Conservation (phyloP, 441 rosid species). For the Eutrema salsugineum region DNA sequence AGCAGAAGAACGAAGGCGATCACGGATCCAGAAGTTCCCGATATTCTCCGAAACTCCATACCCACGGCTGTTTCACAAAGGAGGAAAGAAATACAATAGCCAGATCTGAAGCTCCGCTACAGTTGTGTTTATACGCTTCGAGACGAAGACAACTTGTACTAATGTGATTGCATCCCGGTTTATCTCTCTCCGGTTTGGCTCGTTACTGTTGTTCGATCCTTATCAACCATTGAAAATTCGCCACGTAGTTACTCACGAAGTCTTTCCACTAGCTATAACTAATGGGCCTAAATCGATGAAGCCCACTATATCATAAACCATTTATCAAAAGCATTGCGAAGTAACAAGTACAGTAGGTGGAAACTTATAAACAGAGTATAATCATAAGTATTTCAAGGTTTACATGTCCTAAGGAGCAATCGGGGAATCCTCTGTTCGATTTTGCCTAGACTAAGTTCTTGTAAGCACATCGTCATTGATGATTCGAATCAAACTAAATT, state of each 20-base stretch:
- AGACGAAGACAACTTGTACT: neutral
- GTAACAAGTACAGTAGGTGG: too few species aligned
- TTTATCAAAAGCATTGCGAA: too few species aligned
- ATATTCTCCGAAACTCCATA: conserved; percentile 43
- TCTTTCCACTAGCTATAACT: neutral
- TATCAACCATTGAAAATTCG: neutral
- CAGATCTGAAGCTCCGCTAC: conserved; percentile 32
- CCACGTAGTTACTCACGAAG: conserved; percentile 1
- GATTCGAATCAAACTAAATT: too few species aligned
- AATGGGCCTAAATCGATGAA: neutral
- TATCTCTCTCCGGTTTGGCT: conserved; percentile 5
- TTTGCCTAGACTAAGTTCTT: too few species aligned
- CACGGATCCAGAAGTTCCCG: conserved; percentile 21
- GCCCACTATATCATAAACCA: neutral
- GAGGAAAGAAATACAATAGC: neutral
- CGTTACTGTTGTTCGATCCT: neutral
- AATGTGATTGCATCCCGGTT: conserved; percentile 18
- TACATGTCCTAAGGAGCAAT: too few species aligned
- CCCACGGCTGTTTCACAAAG: conserved; percentile 21
- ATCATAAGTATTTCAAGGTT: too few species aligned
- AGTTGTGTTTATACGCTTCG: conserved; percentile 20
- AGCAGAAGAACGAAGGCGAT: conserved; percentile 36
- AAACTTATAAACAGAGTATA: too few species aligned
- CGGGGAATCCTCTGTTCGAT: too few species aligned
- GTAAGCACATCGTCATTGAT: too few species aligned